These are phyloP conservation scores for Hemileia vastatrix DNA, from an alignment of 1,284 basidiomycete genomes.

Conservation along the genomic window DNA sequence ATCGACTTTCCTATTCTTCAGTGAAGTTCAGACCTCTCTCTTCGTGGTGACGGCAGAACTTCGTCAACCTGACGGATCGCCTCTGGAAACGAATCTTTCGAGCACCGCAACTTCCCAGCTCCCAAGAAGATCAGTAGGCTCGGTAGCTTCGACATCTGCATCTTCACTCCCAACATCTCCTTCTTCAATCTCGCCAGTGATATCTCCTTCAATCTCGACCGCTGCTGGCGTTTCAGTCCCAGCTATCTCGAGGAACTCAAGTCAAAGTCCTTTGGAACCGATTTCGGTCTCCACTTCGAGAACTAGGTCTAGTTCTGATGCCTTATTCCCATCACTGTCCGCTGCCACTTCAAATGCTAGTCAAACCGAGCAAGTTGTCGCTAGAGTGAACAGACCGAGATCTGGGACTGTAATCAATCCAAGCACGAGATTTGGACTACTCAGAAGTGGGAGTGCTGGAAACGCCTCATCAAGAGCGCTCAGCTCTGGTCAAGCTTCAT, in stretches of 20 bases:
- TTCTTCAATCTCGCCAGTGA: neutral
- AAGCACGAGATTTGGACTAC: neutral
- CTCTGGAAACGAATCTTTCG: neutral
- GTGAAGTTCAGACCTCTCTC: slow-evolving; percentile 71
- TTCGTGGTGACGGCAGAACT: slow-evolving; percentile 77
- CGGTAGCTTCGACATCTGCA: slow-evolving; percentile 27
- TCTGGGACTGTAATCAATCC: neutral
- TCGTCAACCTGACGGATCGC: no score
- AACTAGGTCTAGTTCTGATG: neutral
- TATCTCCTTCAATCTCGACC: neutral
- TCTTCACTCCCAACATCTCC: neutral
- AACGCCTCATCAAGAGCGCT: no score
- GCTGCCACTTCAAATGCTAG: no score
- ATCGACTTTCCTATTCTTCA: slow-evolving; percentile 42
- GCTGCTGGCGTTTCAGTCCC: neutral
- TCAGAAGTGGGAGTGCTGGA: neutral
- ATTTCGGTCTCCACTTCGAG: neutral
- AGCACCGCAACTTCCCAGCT: slow-evolving; percentile 25
- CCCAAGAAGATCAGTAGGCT: slow-evolving; percentile 35
- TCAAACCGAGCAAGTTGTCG: no score
- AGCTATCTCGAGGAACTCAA: neutral
- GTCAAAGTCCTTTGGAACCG: neutral
- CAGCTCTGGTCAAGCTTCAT: neutral
- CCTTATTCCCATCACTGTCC: neutral
- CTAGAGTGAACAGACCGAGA: no score